phyloP scores from a whole-genome alignment of 495 filamentous ascomycete species.

The Penicillium lividum region DNA sequence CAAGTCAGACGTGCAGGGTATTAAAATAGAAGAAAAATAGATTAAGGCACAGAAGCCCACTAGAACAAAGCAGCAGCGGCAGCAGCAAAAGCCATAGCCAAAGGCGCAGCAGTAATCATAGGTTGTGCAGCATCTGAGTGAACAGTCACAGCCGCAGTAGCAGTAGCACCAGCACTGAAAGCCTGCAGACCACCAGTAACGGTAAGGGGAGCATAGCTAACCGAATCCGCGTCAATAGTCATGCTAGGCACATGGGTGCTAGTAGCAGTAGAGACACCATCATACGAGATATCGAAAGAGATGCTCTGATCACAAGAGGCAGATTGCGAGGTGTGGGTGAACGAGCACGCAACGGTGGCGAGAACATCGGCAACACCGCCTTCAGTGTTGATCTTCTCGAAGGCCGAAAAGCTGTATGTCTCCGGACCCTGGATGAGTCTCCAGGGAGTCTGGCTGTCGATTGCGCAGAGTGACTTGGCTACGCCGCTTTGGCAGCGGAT shows the following conservation, averaged over 20 bases:
- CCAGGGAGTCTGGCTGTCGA: background rate
- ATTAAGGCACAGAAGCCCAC: background rate
- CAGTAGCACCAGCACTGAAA: background rate
- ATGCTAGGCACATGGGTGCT: background rate
- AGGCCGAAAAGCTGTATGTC: background rate
- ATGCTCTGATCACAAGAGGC: background rate
- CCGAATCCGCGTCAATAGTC: background rate
- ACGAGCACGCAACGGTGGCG: background rate
- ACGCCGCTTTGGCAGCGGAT: conserved; percentile 1
- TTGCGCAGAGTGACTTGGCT: background rate
- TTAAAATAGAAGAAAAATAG: background rate
- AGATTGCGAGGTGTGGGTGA: conserved; percentile 3
- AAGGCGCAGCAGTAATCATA: conserved; percentile 3
- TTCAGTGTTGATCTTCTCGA: background rate
- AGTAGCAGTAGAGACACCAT: background rate
- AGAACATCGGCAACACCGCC: background rate
- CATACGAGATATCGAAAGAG: background rate
- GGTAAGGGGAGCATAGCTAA: background rate
- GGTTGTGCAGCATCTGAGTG: background rate
- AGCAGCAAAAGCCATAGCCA: conserved; percentile 1
- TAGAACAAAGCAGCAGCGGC: conserved; percentile 3
- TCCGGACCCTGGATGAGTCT: conserved; percentile 3
- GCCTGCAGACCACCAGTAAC: conserved; percentile 1
- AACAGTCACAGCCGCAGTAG: background rate
- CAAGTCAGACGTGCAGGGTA: background rate